A percentile compares a stretch with the other conserved stretches of the same genome.
Evolutionary conservation across 768 basidiomycete species (phyloP).

Genomic region (Lactarius akahatsu): DNA sequence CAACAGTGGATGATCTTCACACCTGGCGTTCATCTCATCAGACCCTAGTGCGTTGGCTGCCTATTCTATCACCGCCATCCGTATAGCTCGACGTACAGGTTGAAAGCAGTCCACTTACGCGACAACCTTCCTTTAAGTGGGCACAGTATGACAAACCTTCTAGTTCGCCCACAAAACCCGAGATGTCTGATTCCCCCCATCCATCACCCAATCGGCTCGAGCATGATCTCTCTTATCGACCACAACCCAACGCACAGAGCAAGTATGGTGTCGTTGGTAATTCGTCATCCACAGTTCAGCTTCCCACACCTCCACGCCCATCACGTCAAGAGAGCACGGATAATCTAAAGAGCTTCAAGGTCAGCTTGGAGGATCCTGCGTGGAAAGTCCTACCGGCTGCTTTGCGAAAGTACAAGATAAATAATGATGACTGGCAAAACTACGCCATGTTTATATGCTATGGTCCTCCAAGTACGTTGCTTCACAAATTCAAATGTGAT

Average conservation of each 20-base stretch:
- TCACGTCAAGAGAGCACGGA: slow-evolving; percentile 63
- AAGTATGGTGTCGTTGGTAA: slow-evolving; percentile 18
- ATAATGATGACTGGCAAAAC: slow-evolving; percentile 97
- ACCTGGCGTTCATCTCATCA: slow-evolving; percentile 37
- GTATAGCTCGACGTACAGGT: slow-evolving; percentile 24
- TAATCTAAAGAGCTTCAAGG: slow-evolving; percentile 93
- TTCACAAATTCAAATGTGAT: background rate
- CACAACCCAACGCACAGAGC: slow-evolving; percentile 19
- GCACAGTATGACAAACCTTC: slow-evolving; percentile 74
- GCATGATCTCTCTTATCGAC: slow-evolving; percentile 50
- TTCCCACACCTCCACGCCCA: slow-evolving; percentile 43
- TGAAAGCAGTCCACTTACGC: slow-evolving; percentile 50
- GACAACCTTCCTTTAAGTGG: slow-evolving; percentile 89
- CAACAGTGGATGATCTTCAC: slow-evolving; percentile 65
- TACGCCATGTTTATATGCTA: slow-evolving; percentile 99
- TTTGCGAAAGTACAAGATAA: slow-evolving; percentile 97
- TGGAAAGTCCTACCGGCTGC: slow-evolving; percentile 99
- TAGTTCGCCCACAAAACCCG: slow-evolving; percentile 78
- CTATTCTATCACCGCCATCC: slow-evolving; percentile 36
- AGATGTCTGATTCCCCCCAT: slow-evolving; percentile 69
- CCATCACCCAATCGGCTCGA: slow-evolving; percentile 77
- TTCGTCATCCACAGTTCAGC: slow-evolving; percentile 11
- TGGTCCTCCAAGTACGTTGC: slow-evolving; percentile 74
- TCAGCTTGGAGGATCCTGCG: slow-evolving; percentile 95
- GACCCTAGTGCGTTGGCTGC: slow-evolving; percentile 18